phyloP scores from a whole-genome alignment of 1,284 basidiomycete species.

The Cryptococcus hybrid region DNA sequence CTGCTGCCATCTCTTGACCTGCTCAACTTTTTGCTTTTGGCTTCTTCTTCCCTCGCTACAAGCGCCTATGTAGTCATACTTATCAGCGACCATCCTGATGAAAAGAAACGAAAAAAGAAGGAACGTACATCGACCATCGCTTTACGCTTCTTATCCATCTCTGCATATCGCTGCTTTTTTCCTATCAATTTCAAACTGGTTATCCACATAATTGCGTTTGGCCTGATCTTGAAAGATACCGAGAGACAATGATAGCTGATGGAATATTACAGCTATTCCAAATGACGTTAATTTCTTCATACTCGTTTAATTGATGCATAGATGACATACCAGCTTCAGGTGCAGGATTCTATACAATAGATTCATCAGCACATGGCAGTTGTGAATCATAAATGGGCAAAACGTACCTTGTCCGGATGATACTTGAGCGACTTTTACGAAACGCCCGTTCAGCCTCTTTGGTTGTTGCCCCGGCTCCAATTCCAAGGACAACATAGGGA shows the following conservation, averaged over 20 bases:
- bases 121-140: constrained; percentile 60
- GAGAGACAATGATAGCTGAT: constrained; percentile 79
- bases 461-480: constrained; percentile 69
- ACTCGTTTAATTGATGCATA: neutral
- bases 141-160: constrained; percentile 76
- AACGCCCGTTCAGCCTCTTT: constrained; percentile 82
- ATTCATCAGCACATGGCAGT: neutral
- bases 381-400: neutral
- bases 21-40: constrained; percentile 69
- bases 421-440: constrained; percentile 78
- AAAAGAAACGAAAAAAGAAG: neutral
- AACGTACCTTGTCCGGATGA: constrained; percentile 78
- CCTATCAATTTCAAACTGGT: constrained; percentile 68
- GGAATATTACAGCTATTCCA: constrained; percentile 69
- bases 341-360: constrained; percentile 15
- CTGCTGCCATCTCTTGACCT: constrained; percentile 58
- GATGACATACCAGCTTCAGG: constrained; percentile 20
- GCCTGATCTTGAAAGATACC: constrained; percentile 80
- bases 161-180: constrained; percentile 68
- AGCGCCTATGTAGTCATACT: constrained; percentile 58
- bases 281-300: neutral
- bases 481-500: constrained; percentile 71
- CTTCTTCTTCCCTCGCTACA: constrained; percentile 73
- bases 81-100: neutral
- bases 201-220: constrained; percentile 77